These are phyloP conservation scores for Sporothrix schenckii DNA, from an alignment of 2,329 filamentous ascomycete genomes.

Conservation along the genomic window DNA sequence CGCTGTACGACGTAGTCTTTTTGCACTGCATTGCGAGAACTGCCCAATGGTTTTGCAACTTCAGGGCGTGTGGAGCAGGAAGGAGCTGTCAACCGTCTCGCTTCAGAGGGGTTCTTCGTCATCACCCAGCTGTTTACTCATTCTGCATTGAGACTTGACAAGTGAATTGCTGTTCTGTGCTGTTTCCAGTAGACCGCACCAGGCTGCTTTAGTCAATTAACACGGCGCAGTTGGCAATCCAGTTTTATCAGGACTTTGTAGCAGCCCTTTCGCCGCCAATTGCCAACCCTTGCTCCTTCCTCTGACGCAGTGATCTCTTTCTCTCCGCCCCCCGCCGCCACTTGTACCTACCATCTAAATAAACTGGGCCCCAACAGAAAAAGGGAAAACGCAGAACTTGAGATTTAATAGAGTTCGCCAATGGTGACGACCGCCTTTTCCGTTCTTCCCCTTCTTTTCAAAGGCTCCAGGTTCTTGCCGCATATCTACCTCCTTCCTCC, in stretches of 20 bases:
- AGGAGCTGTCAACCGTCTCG: conserved; percentile 1
- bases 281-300: not conserved
- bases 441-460: not conserved
- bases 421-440: conserved; percentile 24
- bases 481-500: not conserved
- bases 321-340: not conserved
- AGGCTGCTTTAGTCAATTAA: not conserved
- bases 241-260: not conserved
- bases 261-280: not conserved
- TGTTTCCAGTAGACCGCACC: not conserved
- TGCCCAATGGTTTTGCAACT: conserved; percentile 8
- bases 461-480: not conserved
- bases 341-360: conserved; percentile 14
- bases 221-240: not conserved
- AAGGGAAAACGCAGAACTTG: conserved; percentile 23
- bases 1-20: not conserved
- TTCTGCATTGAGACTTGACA: too few relatives aligned
- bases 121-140: not conserved
- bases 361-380: conserved; percentile 27
- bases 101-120: conserved; percentile 19
- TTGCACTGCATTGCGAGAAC: not conserved
- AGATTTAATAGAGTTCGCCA: conserved; percentile 22
- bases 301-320: not conserved
- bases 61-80: conserved; percentile 8
- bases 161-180: not conserved